A percentile compares a stretch with the other conserved stretches of the same genome.
phyloP scores from a whole-genome alignment of 768 basidiomycete genomes.

The Serendipita sp. region DNA sequence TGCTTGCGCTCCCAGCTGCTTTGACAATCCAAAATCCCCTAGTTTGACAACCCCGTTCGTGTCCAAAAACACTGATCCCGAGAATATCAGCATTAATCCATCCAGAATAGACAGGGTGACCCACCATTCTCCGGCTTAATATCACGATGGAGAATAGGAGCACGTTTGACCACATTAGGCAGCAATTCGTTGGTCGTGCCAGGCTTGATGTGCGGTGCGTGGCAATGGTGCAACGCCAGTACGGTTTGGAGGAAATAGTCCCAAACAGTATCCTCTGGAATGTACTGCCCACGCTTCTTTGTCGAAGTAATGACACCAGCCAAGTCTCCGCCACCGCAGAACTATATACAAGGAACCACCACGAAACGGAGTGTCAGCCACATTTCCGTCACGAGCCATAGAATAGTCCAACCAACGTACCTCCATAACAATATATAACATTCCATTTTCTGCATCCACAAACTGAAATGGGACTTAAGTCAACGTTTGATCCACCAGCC shows the following conservation, averaged over 20 bases:
- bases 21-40: slow-evolving; percentile 92
- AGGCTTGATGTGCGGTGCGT: slow-evolving; percentile 20
- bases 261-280: slow-evolving; percentile 92
- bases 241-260: slow-evolving; percentile 88
- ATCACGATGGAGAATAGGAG: slow-evolving; percentile 70
- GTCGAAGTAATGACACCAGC: slow-evolving; percentile 73
- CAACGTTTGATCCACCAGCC: no score
- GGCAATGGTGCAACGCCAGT: slow-evolving; percentile 80
- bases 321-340: slow-evolving; percentile 92
- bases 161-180: not conserved
- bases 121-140: slow-evolving; percentile 93
- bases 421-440: slow-evolving; percentile 97
- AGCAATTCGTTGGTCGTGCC: not conserved
- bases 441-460: slow-evolving; percentile 78
- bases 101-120: slow-evolving; percentile 13
- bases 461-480: slow-evolving; percentile 20
- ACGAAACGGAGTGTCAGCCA: not conserved
- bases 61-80: slow-evolving; percentile 66
- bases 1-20: slow-evolving; percentile 71
- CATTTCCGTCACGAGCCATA: not conserved
- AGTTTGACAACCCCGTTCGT: slow-evolving; percentile 76
- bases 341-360: slow-evolving; percentile 20
- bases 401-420: slow-evolving; percentile 13
- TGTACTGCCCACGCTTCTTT: slow-evolving; percentile 44
- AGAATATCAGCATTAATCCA: not conserved